A percentile compares a stretch with the other conserved stretches of the same genome.
These are phyloP conservation scores for Colletotrichum salicis DNA, from an alignment of 2,329 filamentous ascomycete genomes.

Conservation along the genomic window DNA sequence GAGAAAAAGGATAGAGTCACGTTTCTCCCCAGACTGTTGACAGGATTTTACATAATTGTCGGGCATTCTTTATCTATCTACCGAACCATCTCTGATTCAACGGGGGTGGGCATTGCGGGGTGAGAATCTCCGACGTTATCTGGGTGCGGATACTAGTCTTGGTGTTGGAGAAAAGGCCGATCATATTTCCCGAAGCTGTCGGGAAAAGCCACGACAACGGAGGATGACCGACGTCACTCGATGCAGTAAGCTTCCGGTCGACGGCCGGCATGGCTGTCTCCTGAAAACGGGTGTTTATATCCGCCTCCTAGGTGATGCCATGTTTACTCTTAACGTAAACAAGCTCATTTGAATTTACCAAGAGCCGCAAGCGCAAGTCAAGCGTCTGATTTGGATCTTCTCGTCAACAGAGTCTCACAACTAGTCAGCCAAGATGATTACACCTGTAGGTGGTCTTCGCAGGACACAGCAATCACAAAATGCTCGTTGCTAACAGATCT, in stretches of 20 bases:
- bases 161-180: constrained; percentile 11
- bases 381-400: background rate
- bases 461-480: no score
- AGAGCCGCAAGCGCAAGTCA: background rate
- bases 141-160: background rate
- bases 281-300: constrained; percentile 16
- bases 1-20: background rate
- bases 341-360: background rate
- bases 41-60: background rate
- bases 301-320: background rate
- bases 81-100: background rate
- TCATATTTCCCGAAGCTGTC: constrained; percentile 18
- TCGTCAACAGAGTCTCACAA: background rate
- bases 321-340: background rate
- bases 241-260: background rate
- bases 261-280: background rate
- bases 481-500: background rate
- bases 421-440: constrained; percentile 2
- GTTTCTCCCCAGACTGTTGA: background rate
- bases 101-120: background rate
- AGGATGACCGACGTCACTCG: constrained; percentile 6
- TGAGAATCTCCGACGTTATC: constrained; percentile 1
- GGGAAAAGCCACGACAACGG: constrained; percentile 15
- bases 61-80: background rate
- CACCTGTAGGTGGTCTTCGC: constrained; percentile 8